Base-by-base conservation (phyloP, 108 stramenopile genomes). In the Epithemia pelagica region DNA sequence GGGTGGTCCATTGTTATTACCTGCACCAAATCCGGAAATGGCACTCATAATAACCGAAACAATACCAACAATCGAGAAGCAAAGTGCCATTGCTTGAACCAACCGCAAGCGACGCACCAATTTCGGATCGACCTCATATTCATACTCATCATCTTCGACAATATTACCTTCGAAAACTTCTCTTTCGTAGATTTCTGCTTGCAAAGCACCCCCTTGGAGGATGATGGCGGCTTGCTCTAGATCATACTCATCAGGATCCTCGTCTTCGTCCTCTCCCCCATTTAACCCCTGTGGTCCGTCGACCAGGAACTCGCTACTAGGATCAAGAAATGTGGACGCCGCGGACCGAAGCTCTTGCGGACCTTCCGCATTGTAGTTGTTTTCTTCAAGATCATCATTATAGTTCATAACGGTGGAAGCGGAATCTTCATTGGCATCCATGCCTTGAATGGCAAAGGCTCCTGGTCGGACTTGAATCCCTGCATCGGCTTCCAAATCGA, bases 391-490 rank as follows among this genome's bases (percentile, higher is more conserved):
- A 56, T 56, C 24, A 15, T 32, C 62, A 33, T 63, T 32, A 32
- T 63, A 29, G 21, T 63, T 63, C 19, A 10, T 10, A 32, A 25
- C 19, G 25, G 37, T 46, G 37, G 37, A 46, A 10, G 5, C 37
- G 18, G 56, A 26, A 58, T 23, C 56, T 7, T 23, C 7, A 27
- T 58, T 23, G 26, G 56, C 22, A 26, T 66, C 54, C 65, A 66
- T 66, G 23, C 65, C 65, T 66, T 52, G 23, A 54, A 66, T 66
- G 7, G 65, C 65, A 29, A 55, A 66, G 22, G 65, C 65, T 26
- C 22, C 62, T 21, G 33, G 62, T 21, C 28, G 24, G 20, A 63
- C 62, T 33, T 28, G 62, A 32, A 63, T 28, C 19, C 62, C 62
- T 21, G 33, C 62, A 19, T 63, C 29, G 32, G 62, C 62, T 37